Evolutionary conservation across 805 yeast genomes (phyloP).

Genomic region (Candida coquimbonensis): DNA sequence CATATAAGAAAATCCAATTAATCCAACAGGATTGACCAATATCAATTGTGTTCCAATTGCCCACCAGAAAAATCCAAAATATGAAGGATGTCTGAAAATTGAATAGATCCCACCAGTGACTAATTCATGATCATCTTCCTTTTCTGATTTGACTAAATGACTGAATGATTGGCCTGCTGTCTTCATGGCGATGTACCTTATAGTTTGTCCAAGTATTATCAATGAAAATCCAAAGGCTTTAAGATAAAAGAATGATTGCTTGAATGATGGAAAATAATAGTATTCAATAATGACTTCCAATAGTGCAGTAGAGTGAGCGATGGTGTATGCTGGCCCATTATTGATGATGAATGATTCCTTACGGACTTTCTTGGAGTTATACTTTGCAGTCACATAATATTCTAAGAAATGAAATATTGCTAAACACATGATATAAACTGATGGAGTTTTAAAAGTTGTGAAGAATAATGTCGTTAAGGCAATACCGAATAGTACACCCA

Average conservation of each 20-base stretch:
- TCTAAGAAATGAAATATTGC: slow-evolving; percentile 75
- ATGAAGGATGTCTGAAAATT: slow-evolving; percentile 77
- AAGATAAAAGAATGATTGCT: slow-evolving; percentile 14
- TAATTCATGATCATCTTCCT: slow-evolving; percentile 49
- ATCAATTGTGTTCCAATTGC: slow-evolving; percentile 77
- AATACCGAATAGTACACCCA: slow-evolving; percentile 39
- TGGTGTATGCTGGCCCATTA: slow-evolving; percentile 52
- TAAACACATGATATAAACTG: slow-evolving; percentile 46
- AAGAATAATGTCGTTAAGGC: slow-evolving; percentile 25
- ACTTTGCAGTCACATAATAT: slow-evolving; percentile 71
- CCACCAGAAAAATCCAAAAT: slow-evolving; percentile 91
- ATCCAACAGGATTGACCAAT: slow-evolving; percentile 58
- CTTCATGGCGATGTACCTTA: slow-evolving; percentile 75
- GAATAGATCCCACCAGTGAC: slow-evolving; percentile 72
- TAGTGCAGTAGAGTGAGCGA: slow-evolving; percentile 51
- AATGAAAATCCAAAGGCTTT: slow-evolving; percentile 40
- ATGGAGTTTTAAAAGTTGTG: slow-evolving; percentile 27
- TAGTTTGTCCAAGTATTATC: slow-evolving; percentile 52
- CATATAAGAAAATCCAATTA: slow-evolving; percentile 44
- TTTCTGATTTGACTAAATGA: slow-evolving; percentile 60
- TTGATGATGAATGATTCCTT: slow-evolving; percentile 63
- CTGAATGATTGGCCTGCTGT: slow-evolving; percentile 84
- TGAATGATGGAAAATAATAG: slow-evolving; percentile 29
- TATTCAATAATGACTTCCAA: slow-evolving; percentile 42
- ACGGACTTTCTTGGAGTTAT: slow-evolving; percentile 58